Conservation (phyloP, 371 early-diverging fungal genomes). For the Rhizomucor pusillus region DNA sequence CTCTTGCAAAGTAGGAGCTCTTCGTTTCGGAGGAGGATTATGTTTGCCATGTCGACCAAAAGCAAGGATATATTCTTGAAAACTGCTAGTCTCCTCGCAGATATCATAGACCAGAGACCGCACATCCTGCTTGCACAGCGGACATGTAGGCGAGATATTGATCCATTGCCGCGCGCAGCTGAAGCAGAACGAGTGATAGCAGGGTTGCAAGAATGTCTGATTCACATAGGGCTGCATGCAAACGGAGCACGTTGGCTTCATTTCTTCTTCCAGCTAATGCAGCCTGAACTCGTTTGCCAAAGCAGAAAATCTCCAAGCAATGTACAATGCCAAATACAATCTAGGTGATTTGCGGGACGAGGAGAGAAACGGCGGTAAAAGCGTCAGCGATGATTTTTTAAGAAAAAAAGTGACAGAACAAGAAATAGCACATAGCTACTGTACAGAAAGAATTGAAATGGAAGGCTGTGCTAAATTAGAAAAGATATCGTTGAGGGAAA, state of each 20-base stretch:
- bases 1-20: slow-evolving; percentile 12
- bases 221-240: slow-evolving; percentile 50
- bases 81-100: slow-evolving; percentile 29
- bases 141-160: slow-evolving; percentile 49
- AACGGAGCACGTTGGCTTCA: slow-evolving; percentile 47
- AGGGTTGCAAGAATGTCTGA: slow-evolving; percentile 53
- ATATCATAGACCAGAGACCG: slow-evolving; percentile 36
- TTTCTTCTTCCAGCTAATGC: too few species aligned
- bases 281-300: too few species aligned
- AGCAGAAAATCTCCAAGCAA: too few species aligned
- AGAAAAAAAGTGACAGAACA: too few species aligned
- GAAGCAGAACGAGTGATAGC: slow-evolving; percentile 66
- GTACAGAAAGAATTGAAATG: too few species aligned
- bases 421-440: too few species aligned
- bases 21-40: slow-evolving; percentile 22
- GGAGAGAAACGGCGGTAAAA: too few species aligned
- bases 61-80: slow-evolving; percentile 38
- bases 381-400: too few species aligned
- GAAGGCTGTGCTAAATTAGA: too few species aligned
- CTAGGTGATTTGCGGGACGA: too few species aligned
- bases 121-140: slow-evolving; percentile 52
- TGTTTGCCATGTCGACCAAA: slow-evolving; percentile 20
- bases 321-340: too few species aligned
- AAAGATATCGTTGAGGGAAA: too few species aligned
- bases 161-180: slow-evolving; percentile 62